Evolutionary conservation across 2,329 filamentous ascomycete species (phyloP).

Genomic region (Akanthomyces uredinophilus): DNA sequence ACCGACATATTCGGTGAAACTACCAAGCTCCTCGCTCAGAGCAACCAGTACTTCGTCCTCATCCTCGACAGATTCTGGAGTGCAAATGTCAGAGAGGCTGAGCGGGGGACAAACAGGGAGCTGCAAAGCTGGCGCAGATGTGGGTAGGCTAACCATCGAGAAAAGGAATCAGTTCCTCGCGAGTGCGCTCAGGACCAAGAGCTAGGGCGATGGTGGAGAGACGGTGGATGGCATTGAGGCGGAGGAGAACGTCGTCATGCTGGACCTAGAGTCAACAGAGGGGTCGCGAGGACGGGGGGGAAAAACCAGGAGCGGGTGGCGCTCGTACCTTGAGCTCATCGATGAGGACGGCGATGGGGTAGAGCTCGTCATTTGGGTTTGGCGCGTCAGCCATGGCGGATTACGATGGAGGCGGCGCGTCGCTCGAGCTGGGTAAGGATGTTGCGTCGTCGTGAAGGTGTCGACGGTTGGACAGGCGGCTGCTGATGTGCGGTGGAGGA

Average conservation of each 20-base stretch:
- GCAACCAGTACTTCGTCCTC: slow-evolving; percentile 98
- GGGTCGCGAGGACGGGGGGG: slow-evolving; percentile 20
- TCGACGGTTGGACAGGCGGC: slow-evolving; percentile 10
- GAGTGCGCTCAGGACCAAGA: slow-evolving; percentile 89
- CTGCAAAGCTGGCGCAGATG: slow-evolving; percentile 17
- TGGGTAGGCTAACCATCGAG: slow-evolving; percentile 75
- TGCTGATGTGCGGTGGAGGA: slow-evolving; percentile 15
- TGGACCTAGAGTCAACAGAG: slow-evolving; percentile 38
- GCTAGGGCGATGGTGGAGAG: slow-evolving; percentile 97
- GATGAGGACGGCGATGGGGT: slow-evolving; percentile 98
- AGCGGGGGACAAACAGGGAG: slow-evolving; percentile 16
- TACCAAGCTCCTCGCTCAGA: slow-evolving; percentile 91
- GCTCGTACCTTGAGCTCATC: slow-evolving; percentile 89
- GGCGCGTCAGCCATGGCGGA: slow-evolving; percentile 81
- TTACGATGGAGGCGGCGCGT: slow-evolving; percentile 18
- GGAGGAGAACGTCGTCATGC: slow-evolving; percentile 97
- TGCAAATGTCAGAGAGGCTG: slow-evolving; percentile 19
- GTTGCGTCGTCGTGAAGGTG: slow-evolving; percentile 9
- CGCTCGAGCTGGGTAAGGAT: slow-evolving; percentile 6
- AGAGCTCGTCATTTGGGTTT: slow-evolving; percentile 95
- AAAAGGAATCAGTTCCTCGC: slow-evolving; percentile 98
- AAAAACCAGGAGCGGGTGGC: slow-evolving; percentile 4
- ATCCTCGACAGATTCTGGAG: slow-evolving; percentile 91
- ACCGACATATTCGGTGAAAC: slow-evolving; percentile 96
- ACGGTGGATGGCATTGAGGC: slow-evolving; percentile 96